phyloP scores from a whole-genome alignment of 805 yeast species.

The Groenewaldozyma salmanticensis region DNA sequence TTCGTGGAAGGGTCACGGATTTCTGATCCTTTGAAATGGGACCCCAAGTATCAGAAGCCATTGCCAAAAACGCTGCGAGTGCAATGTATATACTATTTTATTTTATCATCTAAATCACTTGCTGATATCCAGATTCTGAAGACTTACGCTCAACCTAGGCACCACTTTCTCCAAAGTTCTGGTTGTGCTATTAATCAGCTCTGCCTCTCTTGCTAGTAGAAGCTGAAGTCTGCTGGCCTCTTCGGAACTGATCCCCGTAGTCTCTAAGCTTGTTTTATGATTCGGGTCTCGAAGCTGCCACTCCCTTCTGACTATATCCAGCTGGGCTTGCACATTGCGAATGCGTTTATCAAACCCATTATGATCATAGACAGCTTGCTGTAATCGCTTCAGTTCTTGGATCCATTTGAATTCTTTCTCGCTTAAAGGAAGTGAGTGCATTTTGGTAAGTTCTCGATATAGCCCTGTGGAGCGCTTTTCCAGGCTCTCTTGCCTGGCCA shows the following conservation, averaged over 20 bases:
- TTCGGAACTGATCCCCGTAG: not conserved
- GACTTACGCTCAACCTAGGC: not conserved
- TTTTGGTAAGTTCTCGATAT: constrained; percentile 20
- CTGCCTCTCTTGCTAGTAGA: constrained; percentile 10
- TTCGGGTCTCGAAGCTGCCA: not conserved
- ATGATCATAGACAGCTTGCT: constrained; percentile 16
- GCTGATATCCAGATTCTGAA: not conserved
- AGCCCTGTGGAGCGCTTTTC: constrained; percentile 27
- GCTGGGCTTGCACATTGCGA: constrained; percentile 5
- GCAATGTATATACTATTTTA: not conserved
- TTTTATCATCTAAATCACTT: no score
- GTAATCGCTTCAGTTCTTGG: constrained; percentile 32
- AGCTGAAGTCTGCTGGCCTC: constrained; percentile 5
- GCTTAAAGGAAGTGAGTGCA: constrained; percentile 28
- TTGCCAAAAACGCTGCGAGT: not conserved
- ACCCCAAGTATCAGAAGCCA: no score
- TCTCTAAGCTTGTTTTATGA: not conserved
- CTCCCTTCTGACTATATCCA: constrained; percentile 1
- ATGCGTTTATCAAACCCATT: constrained; percentile 17
- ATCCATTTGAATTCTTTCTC: constrained; percentile 38
- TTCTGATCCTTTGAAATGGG: no score
- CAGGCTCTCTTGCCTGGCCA: constrained; percentile 28
- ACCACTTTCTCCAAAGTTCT: not conserved
- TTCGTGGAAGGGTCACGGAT: constrained; percentile 93
- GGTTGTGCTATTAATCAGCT: constrained; percentile 5